phyloP scores from a whole-genome alignment of 2,329 filamentous ascomycete genomes.

The Celoporthe dispersa region DNA sequence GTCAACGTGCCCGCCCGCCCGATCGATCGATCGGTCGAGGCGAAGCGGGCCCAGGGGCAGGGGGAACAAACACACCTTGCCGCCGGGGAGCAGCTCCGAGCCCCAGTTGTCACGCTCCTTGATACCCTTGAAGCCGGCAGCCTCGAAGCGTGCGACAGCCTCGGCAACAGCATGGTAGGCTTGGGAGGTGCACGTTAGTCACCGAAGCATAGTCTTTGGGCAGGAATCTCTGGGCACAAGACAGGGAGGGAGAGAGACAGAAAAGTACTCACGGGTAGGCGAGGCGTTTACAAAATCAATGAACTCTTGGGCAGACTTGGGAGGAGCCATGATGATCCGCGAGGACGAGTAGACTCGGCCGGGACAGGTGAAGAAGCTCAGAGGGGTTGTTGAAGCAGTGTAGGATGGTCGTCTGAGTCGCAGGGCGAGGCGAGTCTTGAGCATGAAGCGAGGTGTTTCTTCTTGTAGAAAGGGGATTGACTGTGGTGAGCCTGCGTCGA shows the following conservation, averaged over 20 bases:
- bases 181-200: constrained; percentile 41
- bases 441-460: constrained; percentile 18
- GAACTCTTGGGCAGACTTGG: constrained; percentile 22
- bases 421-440: constrained; percentile 17
- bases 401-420: constrained; percentile 7
- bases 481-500: background rate
- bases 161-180: constrained; percentile 93
- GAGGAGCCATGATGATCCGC: constrained; percentile 31
- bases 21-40: background rate
- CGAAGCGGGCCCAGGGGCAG: background rate
- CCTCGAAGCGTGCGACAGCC: constrained; percentile 74
- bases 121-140: constrained; percentile 85
- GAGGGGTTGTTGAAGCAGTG: background rate
- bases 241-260: too few species aligned
- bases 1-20: background rate
- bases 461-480: background rate
- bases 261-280: constrained; percentile 30
- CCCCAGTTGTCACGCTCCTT: constrained; percentile 92
- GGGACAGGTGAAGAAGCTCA: background rate
- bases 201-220: constrained; percentile 2
- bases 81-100: constrained; percentile 76
- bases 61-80: constrained; percentile 55
- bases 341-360: constrained; percentile 24
- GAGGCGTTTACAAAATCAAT: constrained; percentile 24
- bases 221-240: too few species aligned